Evolutionary conservation across 305 asterid species (phyloP).

Genomic region (Euphrasia arctica): DNA sequence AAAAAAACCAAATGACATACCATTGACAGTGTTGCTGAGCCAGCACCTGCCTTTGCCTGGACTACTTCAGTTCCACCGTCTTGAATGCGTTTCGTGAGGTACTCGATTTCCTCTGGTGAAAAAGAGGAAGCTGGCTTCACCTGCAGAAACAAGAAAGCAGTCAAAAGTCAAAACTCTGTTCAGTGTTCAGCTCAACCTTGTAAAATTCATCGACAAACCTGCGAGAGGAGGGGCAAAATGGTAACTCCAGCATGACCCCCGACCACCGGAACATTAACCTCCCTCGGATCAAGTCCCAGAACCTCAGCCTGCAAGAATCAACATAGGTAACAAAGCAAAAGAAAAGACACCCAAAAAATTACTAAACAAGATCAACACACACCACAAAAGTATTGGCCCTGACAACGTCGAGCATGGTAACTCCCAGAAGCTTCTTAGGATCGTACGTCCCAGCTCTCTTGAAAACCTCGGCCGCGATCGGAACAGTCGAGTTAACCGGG

Average conservation of each 20-base stretch:
- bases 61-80: slow-evolving; percentile 97
- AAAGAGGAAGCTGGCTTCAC: slow-evolving; percentile 57
- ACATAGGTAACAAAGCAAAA: background rate
- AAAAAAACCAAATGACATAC: slow-evolving; percentile 31
- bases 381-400: slow-evolving; percentile 98
- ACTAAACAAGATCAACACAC: slow-evolving; percentile 13
- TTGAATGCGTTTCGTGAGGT: slow-evolving; percentile 82
- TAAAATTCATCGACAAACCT: slow-evolving; percentile 35
- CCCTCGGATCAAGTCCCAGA: slow-evolving; percentile 92
- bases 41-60: slow-evolving; percentile 97
- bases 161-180: slow-evolving; percentile 22
- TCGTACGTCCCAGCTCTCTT: slow-evolving; percentile 92
- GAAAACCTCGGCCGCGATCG: slow-evolving; percentile 97
- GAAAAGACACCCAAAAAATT: background rate
- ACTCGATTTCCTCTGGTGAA: slow-evolving; percentile 50
- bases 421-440: slow-evolving; percentile 88
- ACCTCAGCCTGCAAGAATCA: slow-evolving; percentile 71
- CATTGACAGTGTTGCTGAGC: slow-evolving; percentile 94
- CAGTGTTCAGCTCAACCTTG: slow-evolving; percentile 19
- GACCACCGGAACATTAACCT: slow-evolving; percentile 86
- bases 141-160: slow-evolving; percentile 31
- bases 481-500: slow-evolving; percentile 94
- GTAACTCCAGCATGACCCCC: slow-evolving; percentile 95
- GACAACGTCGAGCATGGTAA: slow-evolving; percentile 95
- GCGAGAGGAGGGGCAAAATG: slow-evolving; percentile 62